These are phyloP conservation scores for Lepidium africanum DNA, from an alignment of 345 rosid genomes.

Conservation along the genomic window DNA sequence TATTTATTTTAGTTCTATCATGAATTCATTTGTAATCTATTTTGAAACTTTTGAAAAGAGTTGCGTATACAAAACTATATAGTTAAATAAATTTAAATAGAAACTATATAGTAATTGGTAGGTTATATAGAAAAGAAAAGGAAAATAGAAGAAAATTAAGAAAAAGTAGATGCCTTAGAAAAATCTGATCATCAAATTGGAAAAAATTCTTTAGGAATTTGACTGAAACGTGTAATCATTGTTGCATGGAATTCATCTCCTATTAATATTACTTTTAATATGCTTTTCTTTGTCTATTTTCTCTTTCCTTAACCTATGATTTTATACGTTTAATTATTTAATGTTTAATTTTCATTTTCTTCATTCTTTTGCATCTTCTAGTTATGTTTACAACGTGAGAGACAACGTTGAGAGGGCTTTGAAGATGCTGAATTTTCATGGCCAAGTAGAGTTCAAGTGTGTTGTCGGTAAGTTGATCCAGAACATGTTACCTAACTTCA, in stretches of 20 bases:
- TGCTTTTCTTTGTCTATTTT: conserved; percentile 25
- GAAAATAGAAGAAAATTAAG: neutral
- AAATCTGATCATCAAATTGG: conserved; percentile 49
- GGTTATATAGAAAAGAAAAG: neutral
- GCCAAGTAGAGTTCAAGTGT: no score
- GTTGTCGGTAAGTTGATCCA: no score
- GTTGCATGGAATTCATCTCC: conserved; percentile 82
- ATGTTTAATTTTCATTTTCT: neutral
- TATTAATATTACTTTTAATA: conserved; percentile 23
- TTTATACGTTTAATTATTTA: neutral
- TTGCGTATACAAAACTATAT: no score
- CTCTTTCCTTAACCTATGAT: conserved; percentile 10
- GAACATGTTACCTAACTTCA: no score
- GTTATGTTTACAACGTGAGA: neutral
- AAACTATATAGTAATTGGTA: no score
- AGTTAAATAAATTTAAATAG: no score
- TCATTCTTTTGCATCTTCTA: neutral
- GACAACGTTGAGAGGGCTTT: no score
- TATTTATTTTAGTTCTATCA: no score
- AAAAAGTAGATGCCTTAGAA: conserved; percentile 49
- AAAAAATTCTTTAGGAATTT: conserved; percentile 46
- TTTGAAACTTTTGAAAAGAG: no score
- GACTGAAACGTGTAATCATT: conserved; percentile 70
- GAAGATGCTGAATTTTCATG: no score
- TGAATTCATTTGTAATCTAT: no score